Evolutionary conservation across 495 filamentous ascomycete genomes (phyloP).

Genomic region (Articulospora tetracladia): DNA sequence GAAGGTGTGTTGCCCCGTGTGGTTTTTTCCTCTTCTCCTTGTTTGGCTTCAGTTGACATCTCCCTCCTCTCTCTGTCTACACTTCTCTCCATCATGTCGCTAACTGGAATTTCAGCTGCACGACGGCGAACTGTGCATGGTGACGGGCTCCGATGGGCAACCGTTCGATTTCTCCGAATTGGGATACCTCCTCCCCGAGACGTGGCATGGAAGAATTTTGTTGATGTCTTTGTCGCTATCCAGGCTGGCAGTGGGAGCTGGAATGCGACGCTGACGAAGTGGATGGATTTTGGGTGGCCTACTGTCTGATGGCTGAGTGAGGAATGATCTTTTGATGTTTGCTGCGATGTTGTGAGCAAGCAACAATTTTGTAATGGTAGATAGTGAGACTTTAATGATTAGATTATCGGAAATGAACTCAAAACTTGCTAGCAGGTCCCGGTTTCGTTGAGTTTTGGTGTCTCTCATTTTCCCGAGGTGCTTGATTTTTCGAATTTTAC

Average conservation of each 20-base stretch:
- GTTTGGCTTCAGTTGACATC: neutral
- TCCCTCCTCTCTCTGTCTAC: no score
- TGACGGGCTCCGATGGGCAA: neutral
- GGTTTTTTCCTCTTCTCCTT: neutral
- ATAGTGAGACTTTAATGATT: no score
- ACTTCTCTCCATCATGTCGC: neutral
- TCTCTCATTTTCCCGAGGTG: no score
- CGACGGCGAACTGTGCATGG: neutral
- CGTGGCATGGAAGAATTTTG: neutral
- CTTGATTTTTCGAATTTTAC: no score
- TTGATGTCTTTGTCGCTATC: neutral
- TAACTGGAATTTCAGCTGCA: neutral
- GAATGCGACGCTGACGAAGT: constrained; percentile 1
- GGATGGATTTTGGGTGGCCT: constrained; percentile 2
- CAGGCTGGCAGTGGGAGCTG: neutral
- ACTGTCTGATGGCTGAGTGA: neutral
- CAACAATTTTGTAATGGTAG: no score
- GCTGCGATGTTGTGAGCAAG: no score
- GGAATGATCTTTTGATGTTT: neutral
- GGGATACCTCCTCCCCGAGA: neutral
- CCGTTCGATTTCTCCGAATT: constrained; percentile 1
- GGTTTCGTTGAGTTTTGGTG: no score
- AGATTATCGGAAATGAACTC: no score
- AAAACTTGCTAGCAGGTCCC: no score
- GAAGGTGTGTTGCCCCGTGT: neutral